These are phyloP conservation scores for Rhodotorula sp. DNA, from an alignment of 1,284 basidiomycete genomes.

Conservation along the genomic window DNA sequence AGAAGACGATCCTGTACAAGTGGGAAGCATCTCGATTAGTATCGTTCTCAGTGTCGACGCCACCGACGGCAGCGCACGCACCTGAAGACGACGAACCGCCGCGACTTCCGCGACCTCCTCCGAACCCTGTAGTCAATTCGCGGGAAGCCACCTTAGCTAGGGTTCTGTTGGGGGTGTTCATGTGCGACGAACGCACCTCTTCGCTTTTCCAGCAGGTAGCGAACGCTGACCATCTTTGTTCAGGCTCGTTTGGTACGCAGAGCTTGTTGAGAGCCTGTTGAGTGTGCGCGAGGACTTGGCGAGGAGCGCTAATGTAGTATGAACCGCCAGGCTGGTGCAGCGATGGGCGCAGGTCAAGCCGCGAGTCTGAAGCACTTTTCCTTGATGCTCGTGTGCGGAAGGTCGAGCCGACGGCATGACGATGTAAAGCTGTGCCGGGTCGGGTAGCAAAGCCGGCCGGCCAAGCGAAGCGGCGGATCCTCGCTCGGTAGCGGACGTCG, in stretches of 20 bases:
- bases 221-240: conserved; percentile 13
- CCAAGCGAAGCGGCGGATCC: too few species aligned
- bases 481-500: too few species aligned
- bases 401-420: not conserved
- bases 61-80: not conserved
- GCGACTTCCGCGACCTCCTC: not conserved
- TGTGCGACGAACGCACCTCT: not conserved
- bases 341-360: not conserved
- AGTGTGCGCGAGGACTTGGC: not conserved
- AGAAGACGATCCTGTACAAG: too few species aligned
- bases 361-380: not conserved
- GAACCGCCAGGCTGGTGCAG: not conserved
- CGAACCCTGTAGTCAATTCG: not conserved
- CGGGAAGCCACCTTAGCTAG: not conserved
- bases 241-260: not conserved
- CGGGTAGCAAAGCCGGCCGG: too few species aligned
- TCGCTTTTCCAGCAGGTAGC: conserved; percentile 20
- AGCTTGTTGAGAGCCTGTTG: not conserved
- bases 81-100: not conserved
- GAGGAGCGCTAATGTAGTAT: too few species aligned
- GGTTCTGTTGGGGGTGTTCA: not conserved
- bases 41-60: not conserved
- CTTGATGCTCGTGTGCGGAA: not conserved
- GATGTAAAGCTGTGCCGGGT: not conserved
- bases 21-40: not conserved